Conservation (phyloP, 305 asterid genomes). For the Solanum hybrid region DNA sequence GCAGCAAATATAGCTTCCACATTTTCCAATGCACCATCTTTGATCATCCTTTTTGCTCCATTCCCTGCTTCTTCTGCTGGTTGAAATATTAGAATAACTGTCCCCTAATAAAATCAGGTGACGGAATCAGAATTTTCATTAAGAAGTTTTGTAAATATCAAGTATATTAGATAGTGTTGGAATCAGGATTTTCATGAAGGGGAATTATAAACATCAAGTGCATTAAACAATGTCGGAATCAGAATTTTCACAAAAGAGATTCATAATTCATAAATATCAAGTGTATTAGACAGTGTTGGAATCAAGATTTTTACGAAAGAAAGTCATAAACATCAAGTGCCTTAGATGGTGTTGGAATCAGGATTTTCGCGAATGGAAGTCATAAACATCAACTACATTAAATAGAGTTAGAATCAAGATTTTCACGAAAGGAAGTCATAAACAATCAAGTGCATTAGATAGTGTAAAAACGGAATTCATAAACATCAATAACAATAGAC, state of each 20-base stretch:
- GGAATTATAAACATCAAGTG: not conserved
- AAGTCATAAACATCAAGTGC: not conserved
- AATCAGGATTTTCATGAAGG: not conserved
- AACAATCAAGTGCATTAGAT: too few relatives aligned
- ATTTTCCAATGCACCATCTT: constrained; percentile 54
- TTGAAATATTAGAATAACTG: constrained; percentile 69
- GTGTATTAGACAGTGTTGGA: not conserved
- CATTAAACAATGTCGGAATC: not conserved
- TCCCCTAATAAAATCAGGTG: constrained; percentile 33
- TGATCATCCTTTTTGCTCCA: constrained; percentile 79
- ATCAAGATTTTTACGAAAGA: not conserved
- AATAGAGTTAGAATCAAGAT: not conserved
- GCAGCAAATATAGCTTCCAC: constrained; percentile 72
- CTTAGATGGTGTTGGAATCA: not conserved
- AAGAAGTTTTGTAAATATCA: not conserved
- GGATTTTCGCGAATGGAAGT: too few relatives aligned
- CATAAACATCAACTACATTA: too few relatives aligned
- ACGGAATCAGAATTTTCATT: not conserved
- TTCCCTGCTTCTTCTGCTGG: constrained; percentile 96
- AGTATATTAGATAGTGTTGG: not conserved
- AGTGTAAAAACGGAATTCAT: not conserved
- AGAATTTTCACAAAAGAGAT: rapidly evolving
- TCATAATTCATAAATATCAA: not conserved
- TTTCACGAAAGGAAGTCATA: not conserved
- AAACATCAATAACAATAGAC: not conserved